Base-by-base conservation (phyloP, 148 eudicot species). In the Rhododendron ferrugineum region DNA sequence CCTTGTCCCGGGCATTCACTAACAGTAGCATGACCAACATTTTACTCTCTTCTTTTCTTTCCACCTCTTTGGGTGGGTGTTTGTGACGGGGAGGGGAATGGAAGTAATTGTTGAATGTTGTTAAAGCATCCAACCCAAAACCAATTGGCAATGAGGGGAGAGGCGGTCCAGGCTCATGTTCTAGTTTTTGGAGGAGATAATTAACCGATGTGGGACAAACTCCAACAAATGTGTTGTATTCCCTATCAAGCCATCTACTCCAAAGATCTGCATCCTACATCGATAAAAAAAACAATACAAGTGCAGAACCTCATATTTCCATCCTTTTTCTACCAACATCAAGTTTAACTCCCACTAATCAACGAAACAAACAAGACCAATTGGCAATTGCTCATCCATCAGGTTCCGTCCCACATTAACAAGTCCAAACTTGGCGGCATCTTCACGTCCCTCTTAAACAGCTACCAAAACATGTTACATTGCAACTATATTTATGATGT, bases 161-260 rank as follows among this genome's bases (percentile, higher is more conserved):
- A 46, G 49, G 49, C 49, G 0, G 11, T 9, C 11, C 16, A 49
- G 11, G 52, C 52, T 49, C 52, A 50, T 50, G 16, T 13, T 8
- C 54, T 10, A 50, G 14, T 13, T 50, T 46, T 46, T 46, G 11
- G 49, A 50, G 54, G 54, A 50, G 15, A 13, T 50, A 50, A 50
- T 50, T 49, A 49, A 49, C 15, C 15, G 54, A 49, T 49, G 15
- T 49, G 3, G 54, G 54, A 49, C 15, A 49, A 49, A 49, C 54
- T 49, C 54, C 15, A 49, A 49, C 54, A 49, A 49, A 49, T 49
- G 54, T 49, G 54, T n/a, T 32, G 15, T 34, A 7, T 28, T 47
- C 47, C 42, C 83, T 34, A 56, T 28, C 50, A 68, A 68, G 75
- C 84, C 76, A 82, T 82, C 52, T 66, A 42, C 15, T 28, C 77